A percentile compares a stretch with the other conserved stretches of the same genome.
Conservation (phyloP, 148 eudicot genomes). For the Pouteria glomerata region DNA sequence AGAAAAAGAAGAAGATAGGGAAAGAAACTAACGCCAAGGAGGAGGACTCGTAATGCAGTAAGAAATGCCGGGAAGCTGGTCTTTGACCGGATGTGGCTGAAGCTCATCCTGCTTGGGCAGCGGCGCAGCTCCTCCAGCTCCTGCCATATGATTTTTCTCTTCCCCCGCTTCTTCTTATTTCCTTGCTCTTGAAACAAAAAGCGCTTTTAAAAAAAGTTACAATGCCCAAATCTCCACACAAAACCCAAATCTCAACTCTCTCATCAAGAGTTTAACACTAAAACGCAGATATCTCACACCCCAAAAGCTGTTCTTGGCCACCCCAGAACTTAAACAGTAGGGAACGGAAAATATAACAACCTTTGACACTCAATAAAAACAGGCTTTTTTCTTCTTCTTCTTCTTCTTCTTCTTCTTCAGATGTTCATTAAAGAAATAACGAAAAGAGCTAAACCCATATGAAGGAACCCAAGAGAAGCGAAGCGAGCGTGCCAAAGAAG, state of each 20-base stretch:
- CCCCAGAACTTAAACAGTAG: too few relatives aligned
- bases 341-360: too few relatives aligned
- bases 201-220: background rate
- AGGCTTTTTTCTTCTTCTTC: too few relatives aligned
- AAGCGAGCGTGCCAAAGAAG: too few relatives aligned
- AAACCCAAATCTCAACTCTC: too few relatives aligned
- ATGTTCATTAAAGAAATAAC: too few relatives aligned
- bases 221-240: conserved; percentile 20
- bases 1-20: background rate
- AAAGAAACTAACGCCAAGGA: conserved; percentile 76
- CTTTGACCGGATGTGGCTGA: conserved; percentile 72
- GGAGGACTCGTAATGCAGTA: conserved; percentile 92
- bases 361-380: too few relatives aligned
- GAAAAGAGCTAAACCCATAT: too few relatives aligned
- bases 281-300: conserved; percentile 6
- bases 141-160: conserved; percentile 33
- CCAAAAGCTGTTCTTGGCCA: background rate
- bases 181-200: conserved; percentile 1
- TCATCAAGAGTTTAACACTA: conserved; percentile 8
- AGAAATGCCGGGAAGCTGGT: conserved; percentile 69
- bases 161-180: conserved; percentile 9
- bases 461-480: too few relatives aligned
- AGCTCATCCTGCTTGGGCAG: conserved; percentile 76
- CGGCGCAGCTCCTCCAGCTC: conserved; percentile 45
- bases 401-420: too few relatives aligned